These are phyloP conservation scores for Iberis pinnata DNA, from an alignment of 345 rosid genomes.

Conservation along the genomic window DNA sequence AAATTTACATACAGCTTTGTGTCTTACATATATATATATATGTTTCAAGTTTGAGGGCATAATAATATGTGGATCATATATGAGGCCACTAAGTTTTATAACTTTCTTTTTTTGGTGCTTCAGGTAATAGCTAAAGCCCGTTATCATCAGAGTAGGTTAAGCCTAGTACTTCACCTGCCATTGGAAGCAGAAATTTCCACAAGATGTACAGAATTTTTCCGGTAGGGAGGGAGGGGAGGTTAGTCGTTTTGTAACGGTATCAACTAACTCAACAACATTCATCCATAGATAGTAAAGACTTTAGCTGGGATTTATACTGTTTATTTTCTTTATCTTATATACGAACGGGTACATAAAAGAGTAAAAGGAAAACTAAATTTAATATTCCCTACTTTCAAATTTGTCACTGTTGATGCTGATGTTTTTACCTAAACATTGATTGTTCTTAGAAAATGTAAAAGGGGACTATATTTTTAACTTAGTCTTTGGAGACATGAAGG, in stretches of 20 bases:
- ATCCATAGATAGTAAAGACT: slow-evolving; percentile 5
- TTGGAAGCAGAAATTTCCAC: not conserved
- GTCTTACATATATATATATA: not conserved
- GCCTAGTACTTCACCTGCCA: not conserved
- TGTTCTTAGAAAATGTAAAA: no score
- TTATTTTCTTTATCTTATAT: not conserved
- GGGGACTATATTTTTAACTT: no score
- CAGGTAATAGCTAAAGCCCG: slow-evolving; percentile 2
- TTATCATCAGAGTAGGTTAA: slow-evolving; percentile 19
- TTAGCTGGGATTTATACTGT: not conserved
- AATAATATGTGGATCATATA: not conserved
- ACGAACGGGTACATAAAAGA: no score
- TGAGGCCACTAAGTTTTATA: not conserved
- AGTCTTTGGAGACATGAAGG: not conserved
- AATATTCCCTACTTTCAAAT: no score
- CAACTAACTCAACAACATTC: slow-evolving; percentile 8
- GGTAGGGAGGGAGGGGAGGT: no score
- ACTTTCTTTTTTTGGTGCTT: not conserved
- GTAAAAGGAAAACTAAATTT: no score
- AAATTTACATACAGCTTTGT: not conserved
- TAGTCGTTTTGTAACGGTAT: not conserved
- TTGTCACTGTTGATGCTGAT: no score
- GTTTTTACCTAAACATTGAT: no score
- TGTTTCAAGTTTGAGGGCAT: not conserved
- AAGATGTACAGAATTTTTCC: slow-evolving; percentile 14